Base-by-base conservation (phyloP, 73 alveolate genomes). In the Symbiodinium pilosum region DNA sequence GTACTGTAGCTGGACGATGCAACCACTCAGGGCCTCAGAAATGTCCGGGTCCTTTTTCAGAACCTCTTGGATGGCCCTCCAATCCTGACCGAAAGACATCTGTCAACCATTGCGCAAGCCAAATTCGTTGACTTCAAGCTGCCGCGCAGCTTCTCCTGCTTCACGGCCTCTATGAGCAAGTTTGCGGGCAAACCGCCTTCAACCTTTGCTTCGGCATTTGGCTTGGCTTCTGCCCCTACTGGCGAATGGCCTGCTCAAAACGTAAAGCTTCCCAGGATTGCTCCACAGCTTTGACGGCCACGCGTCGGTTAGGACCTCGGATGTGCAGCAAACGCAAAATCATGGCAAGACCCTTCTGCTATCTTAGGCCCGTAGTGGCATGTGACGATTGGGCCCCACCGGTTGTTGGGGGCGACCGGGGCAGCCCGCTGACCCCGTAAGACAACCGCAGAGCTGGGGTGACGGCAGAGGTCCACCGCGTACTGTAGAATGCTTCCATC, bases 251-350 rank as follows among this genome's bases (percentile, higher is more conserved):
- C 88, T 91, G 88, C 87, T 91, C 97, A 24, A 91, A 91, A 6
- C 88, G 97, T 3, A 91, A 83, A 2, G 97, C 97, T 91, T 91
- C 97, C 97, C 97, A 91, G 42, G 88, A 30, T 69, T 91, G 97
- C 42, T 85, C 97, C 56, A 91, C 97, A 68, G 97, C 97, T 71
- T 91, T 91, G 44, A 40, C 51, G 11, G 77, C 97, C 47, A 91
- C 97, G 14, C 97, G 97, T 56, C 88, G 39, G 88, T 91, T 91
- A 83, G 44, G 81, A 71, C 97, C 97, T 91, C 51, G 39, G 59
- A 56, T 56, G 16, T 36, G 7, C 30, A 3, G n/a, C n/a, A n/a
- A n/a, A n/a, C n/a, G n/a, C n/a, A n/a, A n/a, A n/a, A n/a, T n/a
- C n/a, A n/a, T n/a, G n/a, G n/a, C n/a, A n/a, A n/a, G n/a, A n/a